Evolutionary conservation across 768 basidiomycete species (phyloP).

Genomic region (Gloeostereum incarnatum): DNA sequence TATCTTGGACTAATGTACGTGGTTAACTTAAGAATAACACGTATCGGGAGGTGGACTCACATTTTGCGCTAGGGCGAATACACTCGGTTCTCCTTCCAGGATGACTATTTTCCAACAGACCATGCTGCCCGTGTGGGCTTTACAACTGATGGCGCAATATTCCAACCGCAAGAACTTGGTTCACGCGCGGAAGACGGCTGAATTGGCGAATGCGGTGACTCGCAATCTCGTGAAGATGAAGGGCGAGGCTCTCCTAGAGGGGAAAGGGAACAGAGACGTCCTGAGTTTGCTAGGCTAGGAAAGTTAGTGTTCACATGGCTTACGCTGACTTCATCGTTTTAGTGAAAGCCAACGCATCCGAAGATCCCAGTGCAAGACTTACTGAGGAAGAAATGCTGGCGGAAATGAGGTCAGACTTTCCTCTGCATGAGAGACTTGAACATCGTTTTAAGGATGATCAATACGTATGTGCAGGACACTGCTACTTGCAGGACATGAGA

Average conservation of each 20-base stretch:
- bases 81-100: slow-evolving; percentile 36
- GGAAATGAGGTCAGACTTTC: slow-evolving; percentile 22
- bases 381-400: slow-evolving; percentile 30
- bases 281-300: slow-evolving; percentile 46
- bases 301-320: not conserved
- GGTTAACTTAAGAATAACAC: not conserved
- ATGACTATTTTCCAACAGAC: slow-evolving; percentile 39
- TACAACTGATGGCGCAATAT: slow-evolving; percentile 35
- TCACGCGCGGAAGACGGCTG: slow-evolving; percentile 35
- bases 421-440: not conserved
- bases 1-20: slow-evolving; percentile 42
- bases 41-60: no score
- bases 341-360: slow-evolving; percentile 38
- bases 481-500: slow-evolving; percentile 47
- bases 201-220: slow-evolving; percentile 34
- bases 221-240: slow-evolving; percentile 38
- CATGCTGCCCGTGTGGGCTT: slow-evolving; percentile 34
- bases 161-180: slow-evolving; percentile 33
- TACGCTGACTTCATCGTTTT: not conserved
- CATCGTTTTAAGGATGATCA: not conserved
- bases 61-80: slow-evolving; percentile 45
- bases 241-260: slow-evolving; percentile 34
- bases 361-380: slow-evolving; percentile 22
- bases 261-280: slow-evolving; percentile 42
- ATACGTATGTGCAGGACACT: slow-evolving; percentile 24